These are phyloP conservation scores for Elongisporangium prolatum DNA, from an alignment of 352 stramenopile genomes.

Conservation along the genomic window DNA sequence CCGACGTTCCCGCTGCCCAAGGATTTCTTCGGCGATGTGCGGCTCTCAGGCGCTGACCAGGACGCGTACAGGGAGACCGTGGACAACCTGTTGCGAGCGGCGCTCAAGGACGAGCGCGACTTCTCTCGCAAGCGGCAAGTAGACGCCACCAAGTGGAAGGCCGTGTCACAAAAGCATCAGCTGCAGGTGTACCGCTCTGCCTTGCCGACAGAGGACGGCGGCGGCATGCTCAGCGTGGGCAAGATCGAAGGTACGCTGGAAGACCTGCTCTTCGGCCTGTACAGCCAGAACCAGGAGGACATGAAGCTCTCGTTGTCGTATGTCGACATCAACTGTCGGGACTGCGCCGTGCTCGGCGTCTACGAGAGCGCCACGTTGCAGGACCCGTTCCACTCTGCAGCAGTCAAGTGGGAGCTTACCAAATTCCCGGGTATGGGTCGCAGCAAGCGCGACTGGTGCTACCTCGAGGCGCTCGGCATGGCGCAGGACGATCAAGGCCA, in stretches of 20 bases:
- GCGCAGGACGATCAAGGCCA: slow-evolving; percentile 14
- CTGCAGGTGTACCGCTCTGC: background rate
- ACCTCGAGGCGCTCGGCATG: slow-evolving; percentile 27
- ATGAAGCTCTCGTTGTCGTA: slow-evolving; percentile 13
- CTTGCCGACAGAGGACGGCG: background rate
- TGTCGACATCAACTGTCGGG: slow-evolving; percentile 12
- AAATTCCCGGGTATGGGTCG: slow-evolving; percentile 9
- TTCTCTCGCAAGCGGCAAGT: background rate
- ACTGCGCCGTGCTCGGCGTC: slow-evolving; percentile 18
- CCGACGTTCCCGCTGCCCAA: background rate
- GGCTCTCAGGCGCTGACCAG: background rate
- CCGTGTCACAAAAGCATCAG: background rate
- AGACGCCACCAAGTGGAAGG: background rate
- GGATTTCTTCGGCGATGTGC: background rate
- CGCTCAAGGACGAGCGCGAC: background rate
- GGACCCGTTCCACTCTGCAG: slow-evolving; percentile 43
- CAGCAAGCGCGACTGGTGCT: slow-evolving; percentile 29
- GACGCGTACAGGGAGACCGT: background rate
- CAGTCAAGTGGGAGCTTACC: slow-evolving; percentile 37
- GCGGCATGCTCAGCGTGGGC: slow-evolving; percentile 13
- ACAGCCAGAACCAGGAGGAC: slow-evolving; percentile 17
- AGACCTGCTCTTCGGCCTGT: slow-evolving; percentile 12
- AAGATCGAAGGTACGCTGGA: slow-evolving; percentile 8
- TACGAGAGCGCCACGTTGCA: slow-evolving; percentile 18
- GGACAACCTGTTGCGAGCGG: background rate